phyloP scores from a whole-genome alignment of 108 stramenopile genomes.

The Fragilaria radians region DNA sequence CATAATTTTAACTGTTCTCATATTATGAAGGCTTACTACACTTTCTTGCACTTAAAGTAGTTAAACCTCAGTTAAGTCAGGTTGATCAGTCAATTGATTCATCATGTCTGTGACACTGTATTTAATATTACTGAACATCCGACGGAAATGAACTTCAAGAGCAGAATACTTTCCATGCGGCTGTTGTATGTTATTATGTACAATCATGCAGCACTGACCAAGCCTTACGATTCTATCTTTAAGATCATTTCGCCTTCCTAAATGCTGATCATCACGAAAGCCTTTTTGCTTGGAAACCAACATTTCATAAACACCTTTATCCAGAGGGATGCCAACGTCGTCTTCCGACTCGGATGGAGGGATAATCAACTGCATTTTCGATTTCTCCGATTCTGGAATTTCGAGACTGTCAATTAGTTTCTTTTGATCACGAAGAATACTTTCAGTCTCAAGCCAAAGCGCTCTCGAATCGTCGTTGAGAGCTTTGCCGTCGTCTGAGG shows the following conservation, averaged over 20 bases:
- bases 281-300: constrained; percentile 82
- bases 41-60: too few relatives aligned
- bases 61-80: constrained; percentile 79
- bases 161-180: constrained; percentile 77
- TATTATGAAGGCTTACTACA: too few relatives aligned
- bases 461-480: constrained; percentile 62
- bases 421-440: constrained; percentile 42
- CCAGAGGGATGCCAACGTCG: constrained; percentile 60
- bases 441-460: constrained; percentile 79
- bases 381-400: constrained; percentile 67
- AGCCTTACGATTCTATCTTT: constrained; percentile 83
- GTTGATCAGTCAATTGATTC: constrained; percentile 84
- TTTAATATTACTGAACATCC: constrained; percentile 83
- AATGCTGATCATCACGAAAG: constrained; percentile 66
- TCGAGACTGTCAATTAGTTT: constrained; percentile 58
- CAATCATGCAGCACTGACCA: constrained; percentile 78
- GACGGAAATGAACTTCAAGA: constrained; percentile 79
- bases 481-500: constrained; percentile 40
- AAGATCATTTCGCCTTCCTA: constrained; percentile 79
- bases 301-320: constrained; percentile 90
- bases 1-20: too few relatives aligned
- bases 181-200: constrained; percentile 90
- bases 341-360: constrained; percentile 47
- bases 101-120: constrained; percentile 91
- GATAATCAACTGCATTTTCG: constrained; percentile 51